Evolutionary conservation across 2,329 filamentous ascomycete genomes (phyloP), one percentile per base, ranked within the genome.

Genomic region (Colletotrichum orbiculare): DNA sequence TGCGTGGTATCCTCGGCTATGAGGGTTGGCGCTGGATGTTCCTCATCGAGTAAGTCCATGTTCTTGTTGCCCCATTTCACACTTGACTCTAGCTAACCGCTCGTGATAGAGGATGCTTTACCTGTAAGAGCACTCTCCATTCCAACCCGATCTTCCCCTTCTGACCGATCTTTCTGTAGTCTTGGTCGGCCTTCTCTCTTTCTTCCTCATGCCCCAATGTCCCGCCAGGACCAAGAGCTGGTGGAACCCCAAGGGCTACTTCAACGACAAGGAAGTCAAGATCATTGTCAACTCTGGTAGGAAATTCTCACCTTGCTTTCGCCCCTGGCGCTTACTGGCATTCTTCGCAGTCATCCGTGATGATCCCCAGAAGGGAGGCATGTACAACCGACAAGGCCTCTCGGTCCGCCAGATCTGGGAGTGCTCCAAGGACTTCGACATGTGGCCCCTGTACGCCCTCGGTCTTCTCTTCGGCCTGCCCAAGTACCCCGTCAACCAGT

Each of bases 11-110:
- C 45, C 74, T 83, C 41, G 81, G 81, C 0, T 79, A 84, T 63
- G 82, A 80, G 59, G 86, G 87, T 2, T 89, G 87, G 86, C 76
- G 84, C 37, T 87, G 85, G 84, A 71, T 87, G 10, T 88, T 86
- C 60, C 73, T 78, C 6, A 74, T 78, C 10, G 75, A 78, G 71
- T 75, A 56, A 71, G 72, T 71, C 3, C 8, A n/a, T 11, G n/a
- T 34, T 8, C 4, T 25, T 25, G 33, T 17, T 5, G n/a, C 11
- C 1, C 8, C 10, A 2, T 2, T 25, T 8, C 7, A 9, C 6
- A 0, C 0, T 8, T 10, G n/a, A 3, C 10, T 39, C 55, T 13
- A 25, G 38, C 68, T 71, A 67, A 73, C 54, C 52, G 4, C 9
- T 2, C 15, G 3, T 13, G 12, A 7, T 8, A 75, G 74, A 68